Evolutionary conservation across 129 eudicot species (phyloP).

Genomic region (Scalesia atractyloides): DNA sequence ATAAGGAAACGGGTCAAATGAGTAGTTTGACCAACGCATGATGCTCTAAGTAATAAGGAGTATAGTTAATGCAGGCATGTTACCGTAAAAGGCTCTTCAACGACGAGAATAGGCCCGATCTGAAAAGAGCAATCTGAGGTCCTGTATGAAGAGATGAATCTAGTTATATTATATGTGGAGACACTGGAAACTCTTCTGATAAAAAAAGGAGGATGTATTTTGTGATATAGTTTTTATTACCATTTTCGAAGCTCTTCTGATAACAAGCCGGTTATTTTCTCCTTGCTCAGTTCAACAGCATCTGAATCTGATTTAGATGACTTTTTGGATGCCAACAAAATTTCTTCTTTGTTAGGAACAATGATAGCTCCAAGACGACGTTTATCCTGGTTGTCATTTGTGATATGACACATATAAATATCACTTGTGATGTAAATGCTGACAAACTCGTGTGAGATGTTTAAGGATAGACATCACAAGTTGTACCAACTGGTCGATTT

Average conservation of each 20-base stretch:
- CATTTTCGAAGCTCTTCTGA: constrained; percentile 74
- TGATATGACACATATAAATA: constrained; percentile 9
- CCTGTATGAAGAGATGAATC: constrained; percentile 45
- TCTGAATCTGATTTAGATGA: constrained; percentile 45
- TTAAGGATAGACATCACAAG: not conserved
- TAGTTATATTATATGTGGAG: not conserved
- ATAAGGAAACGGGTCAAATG: not conserved
- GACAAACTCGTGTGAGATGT: constrained; percentile 7
- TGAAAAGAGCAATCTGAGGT: constrained; percentile 84
- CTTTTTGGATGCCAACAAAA: constrained; percentile 40
- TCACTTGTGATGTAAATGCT: not conserved
- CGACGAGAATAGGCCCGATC: constrained; percentile 85
- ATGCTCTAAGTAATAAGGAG: not conserved
- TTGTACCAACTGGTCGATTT: not conserved
- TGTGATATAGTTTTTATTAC: constrained; percentile 38
- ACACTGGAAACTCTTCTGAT: not conserved
- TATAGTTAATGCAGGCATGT: not conserved
- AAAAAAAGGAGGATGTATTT: constrained; percentile 1
- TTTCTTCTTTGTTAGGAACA: constrained; percentile 95
- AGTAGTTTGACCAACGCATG: not conserved
- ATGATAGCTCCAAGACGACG: constrained; percentile 97
- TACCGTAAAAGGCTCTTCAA: constrained; percentile 97
- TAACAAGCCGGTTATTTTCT: constrained; percentile 48
- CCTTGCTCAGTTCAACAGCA: constrained; percentile 55
- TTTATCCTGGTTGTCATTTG: constrained; percentile 59